A percentile compares a stretch with the other conserved stretches of the same genome.
Evolutionary conservation across 2,329 filamentous ascomycete species (phyloP).

Genomic region (Diaporthe sp.): DNA sequence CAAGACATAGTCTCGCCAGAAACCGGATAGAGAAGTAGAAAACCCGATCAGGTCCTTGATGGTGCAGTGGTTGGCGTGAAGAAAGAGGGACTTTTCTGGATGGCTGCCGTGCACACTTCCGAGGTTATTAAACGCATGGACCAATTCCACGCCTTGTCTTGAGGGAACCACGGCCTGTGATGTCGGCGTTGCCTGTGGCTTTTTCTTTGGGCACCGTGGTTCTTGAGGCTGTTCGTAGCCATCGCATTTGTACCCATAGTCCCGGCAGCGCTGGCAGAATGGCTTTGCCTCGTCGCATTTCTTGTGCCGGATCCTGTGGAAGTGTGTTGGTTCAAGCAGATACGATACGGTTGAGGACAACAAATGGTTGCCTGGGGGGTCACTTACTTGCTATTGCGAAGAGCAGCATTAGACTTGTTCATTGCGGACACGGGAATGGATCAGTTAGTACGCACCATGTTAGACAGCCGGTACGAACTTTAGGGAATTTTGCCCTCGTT

Average conservation of each 20-base stretch:
- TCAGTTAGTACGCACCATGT: conserved; percentile 6
- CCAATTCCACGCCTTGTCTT: not conserved
- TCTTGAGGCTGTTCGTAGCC: conserved; percentile 13
- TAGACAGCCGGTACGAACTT: conserved; percentile 20
- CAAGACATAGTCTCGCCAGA: conserved; percentile 21
- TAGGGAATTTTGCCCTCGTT: conserved; percentile 15
- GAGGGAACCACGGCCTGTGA: not conserved
- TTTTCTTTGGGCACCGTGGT: not conserved
- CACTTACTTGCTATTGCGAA: conserved; percentile 19
- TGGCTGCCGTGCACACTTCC: not conserved
- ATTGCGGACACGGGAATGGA: not conserved
- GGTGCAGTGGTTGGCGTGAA: conserved; percentile 13
- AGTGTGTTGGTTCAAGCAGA: not conserved
- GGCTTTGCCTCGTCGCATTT: conserved; percentile 22
- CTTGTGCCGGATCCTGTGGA: conserved; percentile 8
- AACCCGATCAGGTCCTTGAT: conserved; percentile 22
- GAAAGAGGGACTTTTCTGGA: not conserved
- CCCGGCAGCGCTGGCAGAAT: conserved; percentile 13
- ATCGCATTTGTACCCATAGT: conserved; percentile 21
- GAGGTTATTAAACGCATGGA: not conserved
- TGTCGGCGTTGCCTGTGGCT: not conserved
- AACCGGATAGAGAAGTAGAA: conserved; percentile 4
- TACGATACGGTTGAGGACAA: not conserved
- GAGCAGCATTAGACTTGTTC: not conserved
- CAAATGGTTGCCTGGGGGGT: not conserved